Evolutionary conservation across 129 eudicot genomes (phyloP).

Genomic region (Tagetes erecta): DNA sequence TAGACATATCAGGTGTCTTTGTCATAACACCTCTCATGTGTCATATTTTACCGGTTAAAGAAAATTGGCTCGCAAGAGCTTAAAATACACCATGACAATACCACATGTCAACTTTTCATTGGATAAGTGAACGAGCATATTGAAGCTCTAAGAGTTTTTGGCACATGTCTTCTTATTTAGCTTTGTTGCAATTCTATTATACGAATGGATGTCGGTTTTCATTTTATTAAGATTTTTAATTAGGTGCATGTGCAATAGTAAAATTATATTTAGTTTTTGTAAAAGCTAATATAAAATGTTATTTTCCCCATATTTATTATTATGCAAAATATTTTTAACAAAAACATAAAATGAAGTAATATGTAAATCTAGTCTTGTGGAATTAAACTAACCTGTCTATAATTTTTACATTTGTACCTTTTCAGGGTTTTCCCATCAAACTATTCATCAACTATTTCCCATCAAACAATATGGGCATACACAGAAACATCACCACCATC

Average conservation of each 20-base stretch:
- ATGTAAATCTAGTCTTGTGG: neutral
- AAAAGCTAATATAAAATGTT: too few relatives aligned
- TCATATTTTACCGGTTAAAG: too few relatives aligned
- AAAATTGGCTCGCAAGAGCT: neutral
- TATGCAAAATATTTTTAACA: neutral
- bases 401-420: neutral
- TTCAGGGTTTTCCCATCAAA: conserved; percentile 30
- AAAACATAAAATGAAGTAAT: too few relatives aligned
- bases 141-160: neutral
- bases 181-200: too few relatives aligned
- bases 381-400: too few relatives aligned
- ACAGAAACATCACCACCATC: conserved; percentile 39
- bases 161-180: too few relatives aligned
- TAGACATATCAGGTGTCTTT: too few relatives aligned
- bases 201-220: too few relatives aligned
- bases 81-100: neutral
- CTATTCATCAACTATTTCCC: neutral
- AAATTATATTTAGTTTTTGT: too few relatives aligned
- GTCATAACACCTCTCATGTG: too few relatives aligned
- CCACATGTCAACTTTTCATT: neutral
- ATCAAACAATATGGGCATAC: conserved; percentile 21
- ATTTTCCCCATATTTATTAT: neutral
- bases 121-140: neutral
- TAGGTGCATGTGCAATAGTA: too few relatives aligned
- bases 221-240: too few relatives aligned